Evolutionary conservation across 768 basidiomycete species (phyloP), one percentile per base, ranked within the genome.

Genomic region (Leccinum longicurvipes): DNA sequence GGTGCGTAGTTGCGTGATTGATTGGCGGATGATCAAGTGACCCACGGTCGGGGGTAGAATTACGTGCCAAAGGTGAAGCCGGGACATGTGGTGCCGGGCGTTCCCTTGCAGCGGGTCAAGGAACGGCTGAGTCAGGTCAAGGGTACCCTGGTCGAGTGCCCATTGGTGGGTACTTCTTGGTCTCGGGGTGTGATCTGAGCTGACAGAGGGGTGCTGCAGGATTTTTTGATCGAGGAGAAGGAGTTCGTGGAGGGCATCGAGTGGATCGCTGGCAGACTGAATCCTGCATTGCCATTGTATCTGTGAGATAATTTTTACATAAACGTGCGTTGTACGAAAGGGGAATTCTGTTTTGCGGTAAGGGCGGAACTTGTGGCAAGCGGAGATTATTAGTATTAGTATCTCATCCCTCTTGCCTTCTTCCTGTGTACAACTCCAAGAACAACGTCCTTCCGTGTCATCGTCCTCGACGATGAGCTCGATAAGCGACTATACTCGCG

Each of bases 151-250:
- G 89, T 91, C 1, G 89, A 91, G 62, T 82, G 80, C 63, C 88
- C 89, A 44, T 65, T 91, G 67, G 89, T 91, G 60, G 52, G 82
- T 47, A 41, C 59, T 54, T 42, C 24, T 44, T 51, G 44, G 44
- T 41, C 11, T 54, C 2, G 19, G 29, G 31, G 12, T 56, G 52
- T 34, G 42, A 47, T 46, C 7, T n/a, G 44, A 49, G 29, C 63
- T 58, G 31, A 55, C 53, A 34, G 55, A 34, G 53, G 29, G 51
- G 45, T 50, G 9, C 11, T 50, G 21, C 62, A 91, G 89, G 87
- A 93, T 69, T 94, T 93, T 79, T 75, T 94, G 48, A 89, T 90
- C 48, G 90, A 91, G 56, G 82, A 92, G 59, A 84, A 82, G 61
- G 83, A 82, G 2, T 83, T 93, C 47, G 82, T 84, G 11, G 79